Evolutionary conservation across 1,139 yeast species (phyloP).

Genomic region (Hansenula lynferdii): DNA sequence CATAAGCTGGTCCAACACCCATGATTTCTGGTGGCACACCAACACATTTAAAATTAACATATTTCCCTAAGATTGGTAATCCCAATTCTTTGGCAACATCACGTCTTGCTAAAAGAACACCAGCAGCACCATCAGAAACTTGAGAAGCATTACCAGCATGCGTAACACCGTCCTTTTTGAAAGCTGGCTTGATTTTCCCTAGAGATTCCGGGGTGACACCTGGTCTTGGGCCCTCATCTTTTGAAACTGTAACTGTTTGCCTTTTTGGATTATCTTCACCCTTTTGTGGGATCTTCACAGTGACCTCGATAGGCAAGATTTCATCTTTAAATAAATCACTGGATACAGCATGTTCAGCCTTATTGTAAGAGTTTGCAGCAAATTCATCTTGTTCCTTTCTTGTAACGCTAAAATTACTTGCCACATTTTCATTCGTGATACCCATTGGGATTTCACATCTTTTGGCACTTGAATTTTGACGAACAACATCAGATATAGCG

Average conservation of each 20-base stretch:
- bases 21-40: slow-evolving; percentile 95
- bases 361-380: slow-evolving; percentile 81
- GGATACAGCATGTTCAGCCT: slow-evolving; percentile 72
- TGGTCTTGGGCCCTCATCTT: slow-evolving; percentile 89
- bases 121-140: slow-evolving; percentile 94
- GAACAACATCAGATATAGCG: slow-evolving; percentile 45
- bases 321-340: slow-evolving; percentile 79
- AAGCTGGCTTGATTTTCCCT: slow-evolving; percentile 81
- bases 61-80: slow-evolving; percentile 55
- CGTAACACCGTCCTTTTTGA: slow-evolving; percentile 74
- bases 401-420: slow-evolving; percentile 53
- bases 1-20: slow-evolving; percentile 97
- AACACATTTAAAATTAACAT: slow-evolving; percentile 55
- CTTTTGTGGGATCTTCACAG: slow-evolving; percentile 44
- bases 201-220: slow-evolving; percentile 79
- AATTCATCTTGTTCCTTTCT: slow-evolving; percentile 80
- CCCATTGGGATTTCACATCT: slow-evolving; percentile 90
- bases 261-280: slow-evolving; percentile 27
- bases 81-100: slow-evolving; percentile 77
- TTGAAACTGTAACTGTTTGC: slow-evolving; percentile 45
- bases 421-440: slow-evolving; percentile 77
- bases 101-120: slow-evolving; percentile 79
- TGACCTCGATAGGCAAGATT: slow-evolving; percentile 69
- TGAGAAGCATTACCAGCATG: slow-evolving; percentile 98
- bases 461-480: slow-evolving; percentile 43